phyloP scores from a whole-genome alignment of 208 protist species.

The Acanthamoeba triangularis region DNA sequence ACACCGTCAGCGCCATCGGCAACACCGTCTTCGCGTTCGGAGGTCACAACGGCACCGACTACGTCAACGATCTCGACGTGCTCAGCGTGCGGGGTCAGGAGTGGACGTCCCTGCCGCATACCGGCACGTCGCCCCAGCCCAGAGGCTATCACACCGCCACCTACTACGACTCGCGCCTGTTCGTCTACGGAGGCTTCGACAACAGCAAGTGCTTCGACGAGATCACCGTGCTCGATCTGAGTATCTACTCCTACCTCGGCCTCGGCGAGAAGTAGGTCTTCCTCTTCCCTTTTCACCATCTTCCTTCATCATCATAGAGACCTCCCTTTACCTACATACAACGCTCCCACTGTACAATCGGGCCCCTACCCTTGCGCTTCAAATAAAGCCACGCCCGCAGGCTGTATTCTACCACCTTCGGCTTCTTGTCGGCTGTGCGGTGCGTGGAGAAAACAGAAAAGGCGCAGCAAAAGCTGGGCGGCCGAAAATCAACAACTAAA shows the following conservation, averaged over 20 bases:
- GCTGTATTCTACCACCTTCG: too few relatives aligned
- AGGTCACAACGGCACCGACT: slow-evolving; percentile 41
- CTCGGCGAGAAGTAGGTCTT: not conserved
- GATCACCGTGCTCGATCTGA: slow-evolving; percentile 28
- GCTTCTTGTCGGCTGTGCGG: too few relatives aligned
- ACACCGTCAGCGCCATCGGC: slow-evolving; percentile 20
- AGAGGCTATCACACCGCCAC: slow-evolving; percentile 43
- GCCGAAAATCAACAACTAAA: too few relatives aligned
- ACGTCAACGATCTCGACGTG: slow-evolving; percentile 57
- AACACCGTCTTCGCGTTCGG: slow-evolving; percentile 21
- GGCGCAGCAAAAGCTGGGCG: too few relatives aligned
- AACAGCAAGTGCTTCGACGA: slow-evolving; percentile 66
- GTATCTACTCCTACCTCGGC: slow-evolving; percentile 16
- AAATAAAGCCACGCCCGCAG: too few relatives aligned
- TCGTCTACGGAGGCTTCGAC: slow-evolving; percentile 40
- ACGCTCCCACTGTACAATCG: too few relatives aligned
- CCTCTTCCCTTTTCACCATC: too few relatives aligned
- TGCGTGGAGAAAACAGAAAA: too few relatives aligned
- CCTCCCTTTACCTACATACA: too few relatives aligned
- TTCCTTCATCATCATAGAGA: too few relatives aligned
- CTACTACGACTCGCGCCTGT: slow-evolving; percentile 41
- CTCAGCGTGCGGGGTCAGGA: not conserved
- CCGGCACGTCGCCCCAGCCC: slow-evolving; percentile 18
- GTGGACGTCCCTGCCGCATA: not conserved
- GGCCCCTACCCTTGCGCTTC: too few relatives aligned